phyloP scores from a whole-genome alignment of 208 protist genomes.

The Trypanosoma congolense region DNA sequence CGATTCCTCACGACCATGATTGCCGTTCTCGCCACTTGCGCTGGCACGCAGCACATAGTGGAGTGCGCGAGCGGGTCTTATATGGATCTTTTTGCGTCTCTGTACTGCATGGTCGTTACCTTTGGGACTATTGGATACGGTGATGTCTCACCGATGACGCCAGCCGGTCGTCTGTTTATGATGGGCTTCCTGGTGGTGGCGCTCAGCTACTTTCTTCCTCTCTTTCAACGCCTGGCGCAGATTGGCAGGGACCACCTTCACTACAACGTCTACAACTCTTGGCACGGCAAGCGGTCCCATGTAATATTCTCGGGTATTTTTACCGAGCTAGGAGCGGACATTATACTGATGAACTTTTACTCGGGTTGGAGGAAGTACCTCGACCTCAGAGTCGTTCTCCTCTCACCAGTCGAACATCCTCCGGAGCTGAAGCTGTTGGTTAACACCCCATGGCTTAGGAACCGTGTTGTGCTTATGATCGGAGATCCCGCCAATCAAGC shows the following conservation, averaged over 20 bases:
- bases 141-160: constrained; percentile 43
- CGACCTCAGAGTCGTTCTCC: constrained; percentile 57
- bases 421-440: constrained; percentile 48
- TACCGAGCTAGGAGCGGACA: constrained; percentile 53
- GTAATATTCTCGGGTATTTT: constrained; percentile 77
- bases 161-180: constrained; percentile 65
- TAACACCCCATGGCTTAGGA: constrained; percentile 71
- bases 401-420: constrained; percentile 54
- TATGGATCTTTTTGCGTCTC: constrained; percentile 58
- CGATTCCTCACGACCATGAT: constrained; percentile 63
- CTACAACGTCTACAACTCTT: constrained; percentile 49
- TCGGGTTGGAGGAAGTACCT: constrained; percentile 77
- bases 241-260: constrained; percentile 36
- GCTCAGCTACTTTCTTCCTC: constrained; percentile 70
- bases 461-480: constrained; percentile 64
- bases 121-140: constrained; percentile 80
- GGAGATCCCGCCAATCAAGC: constrained; percentile 44
- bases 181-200: constrained; percentile 62
- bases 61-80: constrained; percentile 50
- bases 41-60: constrained; percentile 70
- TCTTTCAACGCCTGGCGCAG: constrained; percentile 47
- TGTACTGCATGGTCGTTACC: constrained; percentile 68
- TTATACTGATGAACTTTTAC: constrained; percentile 74
- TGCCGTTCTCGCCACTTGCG: constrained; percentile 63
- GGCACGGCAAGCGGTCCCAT: constrained; percentile 35